A percentile compares a stretch with the other conserved stretches of the same genome.
These are phyloP conservation scores for Colletotrichum sidae DNA, from an alignment of 2,329 filamentous ascomycete genomes.

Conservation along the genomic window DNA sequence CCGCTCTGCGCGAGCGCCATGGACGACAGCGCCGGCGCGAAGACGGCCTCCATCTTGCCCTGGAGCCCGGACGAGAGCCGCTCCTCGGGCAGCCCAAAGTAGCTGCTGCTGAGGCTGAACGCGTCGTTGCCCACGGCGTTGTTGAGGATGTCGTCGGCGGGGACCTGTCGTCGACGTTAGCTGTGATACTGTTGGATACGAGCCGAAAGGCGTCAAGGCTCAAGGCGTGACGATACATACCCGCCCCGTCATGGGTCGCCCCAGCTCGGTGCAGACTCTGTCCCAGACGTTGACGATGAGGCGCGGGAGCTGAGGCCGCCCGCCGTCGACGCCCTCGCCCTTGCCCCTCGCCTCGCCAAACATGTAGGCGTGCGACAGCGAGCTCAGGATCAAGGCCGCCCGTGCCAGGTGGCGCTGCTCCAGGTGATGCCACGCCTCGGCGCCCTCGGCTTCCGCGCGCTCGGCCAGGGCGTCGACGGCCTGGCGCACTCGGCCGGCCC, in stretches of 20 bases:
- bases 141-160: constrained; percentile 33
- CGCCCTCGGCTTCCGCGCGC: not conserved
- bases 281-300: constrained; percentile 23
- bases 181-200: not conserved
- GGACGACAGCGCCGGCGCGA: constrained; percentile 25
- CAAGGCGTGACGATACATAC: constrained; percentile 24
- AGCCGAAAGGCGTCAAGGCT: no score
- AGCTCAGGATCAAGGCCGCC: constrained; percentile 27
- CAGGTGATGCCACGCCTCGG: constrained; percentile 15
- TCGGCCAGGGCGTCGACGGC: constrained; percentile 22
- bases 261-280: constrained; percentile 19
- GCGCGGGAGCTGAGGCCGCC: constrained; percentile 6
- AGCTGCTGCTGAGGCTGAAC: constrained; percentile 23
- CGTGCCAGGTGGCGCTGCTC: constrained; percentile 22
- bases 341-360: constrained; percentile 12
- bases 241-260: constrained; percentile 23
- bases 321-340: not conserved
- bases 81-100: constrained; percentile 32
- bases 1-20: constrained; percentile 30
- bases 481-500: constrained; percentile 22
- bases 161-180: constrained; percentile 22
- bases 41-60: constrained; percentile 25
- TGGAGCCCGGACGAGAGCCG: constrained; percentile 29
- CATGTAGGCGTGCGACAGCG: constrained; percentile 32
- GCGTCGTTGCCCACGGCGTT: constrained; percentile 23